Percentiles rank a stretch among this genome's conserved stretches.
These are phyloP conservation scores for Termitomyces sp. DNA, from an alignment of 768 basidiomycete genomes.

Conservation along the genomic window DNA sequence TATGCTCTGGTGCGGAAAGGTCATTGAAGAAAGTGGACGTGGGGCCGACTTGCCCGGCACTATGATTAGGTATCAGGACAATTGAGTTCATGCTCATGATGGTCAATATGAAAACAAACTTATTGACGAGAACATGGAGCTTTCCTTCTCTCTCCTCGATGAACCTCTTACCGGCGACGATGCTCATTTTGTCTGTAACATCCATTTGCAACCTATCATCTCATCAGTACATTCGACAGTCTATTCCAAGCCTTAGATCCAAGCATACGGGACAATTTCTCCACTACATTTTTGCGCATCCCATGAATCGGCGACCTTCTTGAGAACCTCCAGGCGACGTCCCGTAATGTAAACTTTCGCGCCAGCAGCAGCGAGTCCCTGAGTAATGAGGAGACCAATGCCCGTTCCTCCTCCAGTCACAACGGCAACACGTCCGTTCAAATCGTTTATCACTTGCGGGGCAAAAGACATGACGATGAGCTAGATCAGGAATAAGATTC, in stretches of 20 bases:
- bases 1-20: constrained; percentile 49
- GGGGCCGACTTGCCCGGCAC: constrained; percentile 75
- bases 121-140: constrained; percentile 78
- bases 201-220: constrained; percentile 54
- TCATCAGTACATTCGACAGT: not conserved
- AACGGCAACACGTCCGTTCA: constrained; percentile 51
- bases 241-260: not conserved
- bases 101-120: constrained; percentile 37
- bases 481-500: constrained; percentile 4
- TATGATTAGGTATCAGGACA: constrained; percentile 19
- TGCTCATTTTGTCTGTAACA: constrained; percentile 65
- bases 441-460: constrained; percentile 38
- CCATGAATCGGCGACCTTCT: constrained; percentile 48
- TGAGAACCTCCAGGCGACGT: constrained; percentile 58
- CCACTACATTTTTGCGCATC: constrained; percentile 38
- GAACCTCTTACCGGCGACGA: constrained; percentile 44
- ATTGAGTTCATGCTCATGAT: not conserved
- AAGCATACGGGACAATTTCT: constrained; percentile 50
- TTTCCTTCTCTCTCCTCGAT: constrained; percentile 60
- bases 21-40: constrained; percentile 51
- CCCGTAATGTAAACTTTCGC: constrained; percentile 81
- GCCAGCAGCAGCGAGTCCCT: constrained; percentile 70
- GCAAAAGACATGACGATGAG: constrained; percentile 22
- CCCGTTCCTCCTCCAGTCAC: constrained; percentile 53
- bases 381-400: constrained; percentile 60